These are phyloP conservation scores for Coniferiporia weirii DNA, from an alignment of 1,284 basidiomycete species.

Conservation along the genomic window DNA sequence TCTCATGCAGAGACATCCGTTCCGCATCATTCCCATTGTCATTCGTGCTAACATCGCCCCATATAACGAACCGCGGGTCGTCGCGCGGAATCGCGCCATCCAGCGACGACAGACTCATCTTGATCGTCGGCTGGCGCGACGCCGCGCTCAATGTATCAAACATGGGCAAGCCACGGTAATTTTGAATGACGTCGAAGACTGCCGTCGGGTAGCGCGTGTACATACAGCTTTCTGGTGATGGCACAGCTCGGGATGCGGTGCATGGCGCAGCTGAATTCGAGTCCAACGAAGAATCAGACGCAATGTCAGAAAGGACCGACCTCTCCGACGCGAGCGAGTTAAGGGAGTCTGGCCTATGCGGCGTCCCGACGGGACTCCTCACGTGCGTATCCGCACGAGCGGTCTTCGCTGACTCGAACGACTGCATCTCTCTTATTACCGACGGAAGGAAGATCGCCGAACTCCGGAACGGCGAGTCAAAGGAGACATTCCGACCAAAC, in stretches of 20 bases:
- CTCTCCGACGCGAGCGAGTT: slow-evolving; percentile 12
- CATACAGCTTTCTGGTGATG: slow-evolving; percentile 40
- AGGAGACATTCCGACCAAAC: slow-evolving; percentile 59
- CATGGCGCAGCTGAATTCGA: background rate
- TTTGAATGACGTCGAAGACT: slow-evolving; percentile 79
- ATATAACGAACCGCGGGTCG: slow-evolving; percentile 84
- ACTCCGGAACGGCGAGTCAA: slow-evolving; percentile 50
- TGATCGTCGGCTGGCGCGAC: slow-evolving; percentile 51
- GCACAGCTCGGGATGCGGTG: slow-evolving; percentile 17
- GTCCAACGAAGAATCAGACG: background rate
- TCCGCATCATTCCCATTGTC: slow-evolving; percentile 33
- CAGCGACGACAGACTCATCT: slow-evolving; percentile 57
- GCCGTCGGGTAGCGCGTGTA: slow-evolving; percentile 64
- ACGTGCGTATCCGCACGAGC: slow-evolving; percentile 40
- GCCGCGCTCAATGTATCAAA: slow-evolving; percentile 54
- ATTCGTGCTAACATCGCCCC: slow-evolving; percentile 58
- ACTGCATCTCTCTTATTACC: slow-evolving; percentile 69
- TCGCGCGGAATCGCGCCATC: slow-evolving; percentile 67
- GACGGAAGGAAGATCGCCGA: slow-evolving; percentile 41
- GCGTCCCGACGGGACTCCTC: slow-evolving; percentile 20
- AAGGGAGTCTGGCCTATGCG: slow-evolving; percentile 16
- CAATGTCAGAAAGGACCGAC: background rate
- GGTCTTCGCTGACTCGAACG: slow-evolving; percentile 73
- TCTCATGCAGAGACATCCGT: slow-evolving; percentile 9
- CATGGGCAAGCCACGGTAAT: slow-evolving; percentile 66